Conservation (phyloP, 768 basidiomycete species). For the Brasilioporus rufonigricans region DNA sequence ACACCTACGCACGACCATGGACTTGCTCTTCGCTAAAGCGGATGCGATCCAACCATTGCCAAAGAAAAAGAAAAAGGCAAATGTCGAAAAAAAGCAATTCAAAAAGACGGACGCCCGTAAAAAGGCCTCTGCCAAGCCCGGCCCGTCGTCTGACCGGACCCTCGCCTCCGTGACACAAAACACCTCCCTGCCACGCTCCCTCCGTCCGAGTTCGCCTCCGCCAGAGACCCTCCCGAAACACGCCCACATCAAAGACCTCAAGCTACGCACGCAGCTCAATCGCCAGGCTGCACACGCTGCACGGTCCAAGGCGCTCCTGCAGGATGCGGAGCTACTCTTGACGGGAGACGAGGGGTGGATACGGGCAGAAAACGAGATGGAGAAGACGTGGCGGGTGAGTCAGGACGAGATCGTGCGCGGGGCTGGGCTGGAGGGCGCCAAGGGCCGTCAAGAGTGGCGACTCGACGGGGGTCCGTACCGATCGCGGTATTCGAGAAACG, state of each 20-base stretch:
- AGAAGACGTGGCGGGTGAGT: conserved; percentile 84
- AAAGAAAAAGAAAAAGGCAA: conserved; percentile 41
- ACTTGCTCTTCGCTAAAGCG: conserved; percentile 70
- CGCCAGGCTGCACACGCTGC: conserved; percentile 62
- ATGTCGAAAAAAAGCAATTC: conserved; percentile 9
- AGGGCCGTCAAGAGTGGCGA: conserved; percentile 72
- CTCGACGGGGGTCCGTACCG: conserved; percentile 86
- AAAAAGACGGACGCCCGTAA: conserved; percentile 25
- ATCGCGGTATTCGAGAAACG: conserved; percentile 86
- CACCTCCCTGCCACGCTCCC: conserved; percentile 68
- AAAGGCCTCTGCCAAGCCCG: conserved; percentile 12
- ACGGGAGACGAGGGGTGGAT: conserved; percentile 70
- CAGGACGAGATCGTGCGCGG: conserved; percentile 73
- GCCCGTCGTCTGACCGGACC: conserved; percentile 45
- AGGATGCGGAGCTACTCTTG: conserved; percentile 73
- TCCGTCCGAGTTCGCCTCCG: conserved; percentile 49
- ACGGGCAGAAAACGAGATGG: conserved; percentile 75
- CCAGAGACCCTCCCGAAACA: conserved; percentile 49
- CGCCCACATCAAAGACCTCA: conserved; percentile 68
- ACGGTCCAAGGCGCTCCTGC: conserved; percentile 54
- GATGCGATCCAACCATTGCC: conserved; percentile 50
- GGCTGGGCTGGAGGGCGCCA: conserved; percentile 72
- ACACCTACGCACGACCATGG: conserved; percentile 38
- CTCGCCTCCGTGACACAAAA: conserved; percentile 53
- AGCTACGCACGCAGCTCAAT: conserved; percentile 67